Evolutionary conservation across 2,329 filamentous ascomycete species (phyloP).

Genomic region (Acrocalymma vagum): DNA sequence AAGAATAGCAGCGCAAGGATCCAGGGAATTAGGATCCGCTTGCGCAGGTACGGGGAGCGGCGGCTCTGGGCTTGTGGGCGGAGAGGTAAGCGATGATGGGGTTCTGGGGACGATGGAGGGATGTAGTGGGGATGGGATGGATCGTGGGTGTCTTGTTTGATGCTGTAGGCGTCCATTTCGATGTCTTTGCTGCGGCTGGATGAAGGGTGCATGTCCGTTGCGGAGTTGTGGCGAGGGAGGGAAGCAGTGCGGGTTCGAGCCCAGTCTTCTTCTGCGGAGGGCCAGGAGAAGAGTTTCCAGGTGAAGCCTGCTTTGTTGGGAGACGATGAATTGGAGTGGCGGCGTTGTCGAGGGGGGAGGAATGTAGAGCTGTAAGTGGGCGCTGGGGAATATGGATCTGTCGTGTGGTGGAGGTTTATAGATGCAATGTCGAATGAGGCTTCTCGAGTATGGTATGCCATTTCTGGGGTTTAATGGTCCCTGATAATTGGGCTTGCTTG

Average conservation of each 20-base stretch:
- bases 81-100: slow-evolving; percentile 6
- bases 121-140: slow-evolving; percentile 19
- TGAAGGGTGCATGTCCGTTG: background rate
- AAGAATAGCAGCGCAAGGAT: slow-evolving; percentile 32
- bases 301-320: slow-evolving; percentile 5
- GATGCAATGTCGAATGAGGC: slow-evolving; percentile 23
- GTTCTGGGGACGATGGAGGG: slow-evolving; percentile 13
- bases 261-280: too few relatives aligned
- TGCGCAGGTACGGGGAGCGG: slow-evolving; percentile 9
- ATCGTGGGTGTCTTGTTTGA: slow-evolving; percentile 14
- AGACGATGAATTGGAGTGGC: slow-evolving; percentile 4
- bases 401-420: slow-evolving; percentile 10
- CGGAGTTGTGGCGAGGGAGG: slow-evolving; percentile 7
- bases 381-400: slow-evolving; percentile 21
- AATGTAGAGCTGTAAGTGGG: slow-evolving; percentile 32
- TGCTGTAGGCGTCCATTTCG: slow-evolving; percentile 1
- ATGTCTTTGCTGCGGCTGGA: slow-evolving; percentile 2
- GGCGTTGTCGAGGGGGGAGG: slow-evolving; percentile 3
- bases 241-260: too few relatives aligned
- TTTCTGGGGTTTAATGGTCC: too few relatives aligned
- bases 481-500: too few relatives aligned
- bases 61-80: slow-evolving; percentile 4
- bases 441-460: slow-evolving; percentile 17
- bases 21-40: slow-evolving; percentile 31
- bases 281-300: slow-evolving; percentile 1